phyloP scores from a whole-genome alignment of 169 alveolate species.

The Cryptosporidium baileyi region DNA sequence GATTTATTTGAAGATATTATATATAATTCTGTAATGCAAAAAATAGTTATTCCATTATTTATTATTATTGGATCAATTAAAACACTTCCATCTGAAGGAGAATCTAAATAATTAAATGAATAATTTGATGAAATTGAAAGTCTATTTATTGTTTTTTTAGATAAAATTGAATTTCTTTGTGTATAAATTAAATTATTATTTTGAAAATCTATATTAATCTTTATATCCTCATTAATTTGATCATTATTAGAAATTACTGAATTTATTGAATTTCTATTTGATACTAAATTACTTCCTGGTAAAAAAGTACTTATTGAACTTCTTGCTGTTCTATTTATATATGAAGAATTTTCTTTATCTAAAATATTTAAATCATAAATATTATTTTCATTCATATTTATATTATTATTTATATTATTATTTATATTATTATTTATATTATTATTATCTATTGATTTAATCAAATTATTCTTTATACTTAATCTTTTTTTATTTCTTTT shows the following conservation, averaged over 20 bases:
- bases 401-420: not conserved
- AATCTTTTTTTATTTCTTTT: constrained; percentile 31
- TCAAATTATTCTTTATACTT: not conserved
- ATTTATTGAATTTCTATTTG: constrained; percentile 43
- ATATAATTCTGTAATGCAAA: constrained; percentile 52
- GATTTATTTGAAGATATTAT: constrained; percentile 33
- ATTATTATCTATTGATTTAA: not conserved
- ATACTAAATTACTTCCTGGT: constrained; percentile 45
- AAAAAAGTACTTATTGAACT: constrained; percentile 53
- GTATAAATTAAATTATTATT: not conserved
- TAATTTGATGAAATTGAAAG: constrained; percentile 16
- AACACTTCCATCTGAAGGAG: not conserved
- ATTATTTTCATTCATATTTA: not conserved
- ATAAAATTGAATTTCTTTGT: constrained; percentile 1
- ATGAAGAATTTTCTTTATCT: not conserved
- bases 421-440: not conserved
- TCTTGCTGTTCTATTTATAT: constrained; percentile 19
- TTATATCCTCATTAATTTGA: no score
- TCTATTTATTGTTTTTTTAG: constrained; percentile 1
- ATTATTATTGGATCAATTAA: constrained; percentile 28
- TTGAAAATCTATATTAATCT: not conserved
- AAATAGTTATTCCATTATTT: constrained; percentile 22
- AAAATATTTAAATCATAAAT: not conserved
- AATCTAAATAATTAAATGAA: not conserved
- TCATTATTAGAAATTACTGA: not conserved